A percentile compares a stretch with the other conserved stretches of the same genome.
Evolutionary conservation across 768 basidiomycete species (phyloP).

Genomic region (Collybia sp.): DNA sequence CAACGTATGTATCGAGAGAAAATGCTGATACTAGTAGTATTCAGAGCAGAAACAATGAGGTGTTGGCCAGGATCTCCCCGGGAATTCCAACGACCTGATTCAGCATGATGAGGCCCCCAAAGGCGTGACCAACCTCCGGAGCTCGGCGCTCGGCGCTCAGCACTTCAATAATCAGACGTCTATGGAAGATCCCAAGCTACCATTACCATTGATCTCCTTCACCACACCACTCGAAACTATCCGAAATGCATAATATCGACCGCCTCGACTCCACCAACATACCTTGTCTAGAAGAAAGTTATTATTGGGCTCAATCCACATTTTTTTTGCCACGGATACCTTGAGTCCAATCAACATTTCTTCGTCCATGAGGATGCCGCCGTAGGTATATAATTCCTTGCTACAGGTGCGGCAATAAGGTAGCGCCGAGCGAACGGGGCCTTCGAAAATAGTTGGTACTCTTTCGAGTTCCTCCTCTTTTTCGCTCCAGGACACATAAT

Average conservation of each 20-base stretch:
- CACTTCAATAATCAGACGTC: not conserved
- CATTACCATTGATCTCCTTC: not conserved
- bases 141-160: not conserved
- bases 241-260: not conserved
- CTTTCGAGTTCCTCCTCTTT: not conserved
- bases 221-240: not conserved
- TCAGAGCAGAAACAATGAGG: conserved; percentile 19
- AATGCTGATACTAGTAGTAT: not conserved
- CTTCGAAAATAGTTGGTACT: not conserved
- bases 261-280: not conserved
- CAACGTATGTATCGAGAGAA: too few species aligned
- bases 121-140: not conserved
- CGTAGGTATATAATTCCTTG: not conserved
- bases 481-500: not conserved
- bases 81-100: conserved; percentile 19
- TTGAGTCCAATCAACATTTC: not conserved
- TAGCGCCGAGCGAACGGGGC: not conserved
- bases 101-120: not conserved
- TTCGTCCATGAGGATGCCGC: not conserved
- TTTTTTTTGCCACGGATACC: not conserved
- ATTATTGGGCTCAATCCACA: not conserved
- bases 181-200: not conserved
- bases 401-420: not conserved
- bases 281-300: not conserved
- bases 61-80: conserved; percentile 22